Base-by-base conservation (phyloP, 306 rosid species). In the Vigna reflexopilosa region DNA sequence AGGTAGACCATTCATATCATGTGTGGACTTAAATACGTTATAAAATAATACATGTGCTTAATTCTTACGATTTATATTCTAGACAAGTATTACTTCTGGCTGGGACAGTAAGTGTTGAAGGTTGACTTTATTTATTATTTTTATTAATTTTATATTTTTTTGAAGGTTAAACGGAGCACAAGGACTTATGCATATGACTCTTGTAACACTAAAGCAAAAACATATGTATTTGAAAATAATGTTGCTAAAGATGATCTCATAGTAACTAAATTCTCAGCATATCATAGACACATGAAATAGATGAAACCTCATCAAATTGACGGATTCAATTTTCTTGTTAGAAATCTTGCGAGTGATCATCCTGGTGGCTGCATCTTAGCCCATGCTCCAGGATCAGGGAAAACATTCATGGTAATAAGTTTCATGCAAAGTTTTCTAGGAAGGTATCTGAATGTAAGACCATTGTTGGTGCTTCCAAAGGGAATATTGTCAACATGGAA, bases 341-440 rank as follows among this genome's bases (percentile, higher is more conserved):
- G 96, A 82, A 95, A 95, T 83, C 87, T 95, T 66, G 93, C 71
- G 20, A 86, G 88, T 58, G 97, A 92, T 34, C 66, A 86, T 81
- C 98, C 98, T 17, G 97, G 98, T 20, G 98, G 98, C 45, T 92
- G 98, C 84, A 95, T 95, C 78, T 84, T 95, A 85, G 98, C 98
- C 28, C 96, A 95, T 67, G 98, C 98, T 69, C 98, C 98, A 13
- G 98, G 98, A 32, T 95, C 98, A 32, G 98, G 98, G 32, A 95
- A 95, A 67, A 95, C 98, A 3, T 95, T 95, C 62, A 92, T 95
- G 98, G 91, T 95, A 17, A 95, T 95, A 70, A 95, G 98, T 85
- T 95, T 95, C 85, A 84, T 95, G 89, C 98, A 92, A 76, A 95
- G 98, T 81, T 95, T 95, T 79, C 85, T 95, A 16, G 98, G 93